These are phyloP conservation scores for Phytopythium mirpurense DNA, from an alignment of 352 stramenopile species.

Conservation along the genomic window DNA sequence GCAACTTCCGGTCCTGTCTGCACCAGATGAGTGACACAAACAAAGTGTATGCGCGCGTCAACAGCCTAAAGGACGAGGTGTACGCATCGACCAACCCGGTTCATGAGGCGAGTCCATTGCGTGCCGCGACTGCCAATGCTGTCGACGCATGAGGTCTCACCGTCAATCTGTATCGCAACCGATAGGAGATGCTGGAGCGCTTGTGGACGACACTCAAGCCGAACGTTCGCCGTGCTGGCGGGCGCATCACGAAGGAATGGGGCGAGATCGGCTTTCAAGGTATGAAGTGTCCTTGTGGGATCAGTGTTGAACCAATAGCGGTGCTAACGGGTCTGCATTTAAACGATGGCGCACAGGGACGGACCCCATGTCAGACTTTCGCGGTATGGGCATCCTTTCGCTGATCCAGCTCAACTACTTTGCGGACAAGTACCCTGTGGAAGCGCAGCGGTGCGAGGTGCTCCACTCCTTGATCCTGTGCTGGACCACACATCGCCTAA, in stretches of 20 bases:
- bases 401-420: slow-evolving; percentile 77
- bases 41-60: slow-evolving; percentile 47
- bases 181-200: slow-evolving; percentile 71
- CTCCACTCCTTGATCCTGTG: neutral
- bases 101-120: slow-evolving; percentile 42
- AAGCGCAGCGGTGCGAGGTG: slow-evolving; percentile 50
- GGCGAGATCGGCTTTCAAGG: slow-evolving; percentile 86
- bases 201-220: slow-evolving; percentile 80
- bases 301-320: neutral
- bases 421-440: slow-evolving; percentile 61
- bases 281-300: slow-evolving; percentile 6
- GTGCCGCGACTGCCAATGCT: neutral
- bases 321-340: neutral
- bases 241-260: slow-evolving; percentile 85
- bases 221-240: slow-evolving; percentile 59
- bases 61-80: slow-evolving; percentile 52
- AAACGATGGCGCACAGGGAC: slow-evolving; percentile 25
- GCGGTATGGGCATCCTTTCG: slow-evolving; percentile 78
- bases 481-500: too few relatives aligned
- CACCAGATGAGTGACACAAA: slow-evolving; percentile 75
- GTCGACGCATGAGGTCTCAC: neutral
- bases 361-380: slow-evolving; percentile 83
- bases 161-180: neutral
- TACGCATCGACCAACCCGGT: slow-evolving; percentile 60
- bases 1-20: slow-evolving; percentile 62